A percentile compares a stretch with the other conserved stretches of the same genome.
phyloP scores from a whole-genome alignment of 2,329 filamentous ascomycete species.

The Capronia americana region DNA sequence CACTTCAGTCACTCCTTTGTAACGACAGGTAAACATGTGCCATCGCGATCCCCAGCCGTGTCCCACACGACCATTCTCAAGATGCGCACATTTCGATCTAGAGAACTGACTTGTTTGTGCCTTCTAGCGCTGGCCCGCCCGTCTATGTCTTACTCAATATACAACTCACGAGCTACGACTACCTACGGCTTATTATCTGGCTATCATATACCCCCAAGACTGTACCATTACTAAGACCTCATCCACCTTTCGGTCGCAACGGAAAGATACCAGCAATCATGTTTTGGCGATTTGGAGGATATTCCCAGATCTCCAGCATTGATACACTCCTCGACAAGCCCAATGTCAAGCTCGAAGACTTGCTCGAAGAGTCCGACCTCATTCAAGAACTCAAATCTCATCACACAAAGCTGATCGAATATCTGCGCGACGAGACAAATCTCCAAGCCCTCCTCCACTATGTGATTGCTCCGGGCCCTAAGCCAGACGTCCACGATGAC shows the following conservation, averaged over 20 bases:
- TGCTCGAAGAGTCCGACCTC: conserved; percentile 93
- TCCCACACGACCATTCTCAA: not conserved
- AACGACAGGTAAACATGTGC: conserved; percentile 29
- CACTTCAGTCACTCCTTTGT: conserved; percentile 36
- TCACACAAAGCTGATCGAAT: conserved; percentile 97
- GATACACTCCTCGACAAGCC: conserved; percentile 95
- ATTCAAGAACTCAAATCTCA: conserved; percentile 98
- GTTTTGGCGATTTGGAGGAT: conserved; percentile 99
- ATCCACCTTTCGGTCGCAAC: conserved; percentile 17
- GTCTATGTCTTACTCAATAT: conserved; percentile 37
- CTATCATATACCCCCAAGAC: conserved; percentile 19
- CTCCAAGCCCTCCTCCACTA: conserved; percentile 87
- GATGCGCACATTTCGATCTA: not conserved
- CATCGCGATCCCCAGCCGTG: conserved; percentile 3
- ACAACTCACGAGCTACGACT: conserved; percentile 32
- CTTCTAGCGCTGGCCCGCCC: conserved; percentile 35
- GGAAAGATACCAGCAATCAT: conserved; percentile 64
- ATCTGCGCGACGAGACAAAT: conserved; percentile 83
- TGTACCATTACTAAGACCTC: conserved; percentile 31
- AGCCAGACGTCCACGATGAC: conserved; percentile 60
- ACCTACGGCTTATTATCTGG: conserved; percentile 26
- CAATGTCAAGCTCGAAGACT: conserved; percentile 91
- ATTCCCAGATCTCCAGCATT: conserved; percentile 95
- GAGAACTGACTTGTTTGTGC: conserved; percentile 19
- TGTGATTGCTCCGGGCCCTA: conserved; percentile 75